Conservation (phyloP, 257 asterid species). For the Fraxinus excelsior region DNA sequence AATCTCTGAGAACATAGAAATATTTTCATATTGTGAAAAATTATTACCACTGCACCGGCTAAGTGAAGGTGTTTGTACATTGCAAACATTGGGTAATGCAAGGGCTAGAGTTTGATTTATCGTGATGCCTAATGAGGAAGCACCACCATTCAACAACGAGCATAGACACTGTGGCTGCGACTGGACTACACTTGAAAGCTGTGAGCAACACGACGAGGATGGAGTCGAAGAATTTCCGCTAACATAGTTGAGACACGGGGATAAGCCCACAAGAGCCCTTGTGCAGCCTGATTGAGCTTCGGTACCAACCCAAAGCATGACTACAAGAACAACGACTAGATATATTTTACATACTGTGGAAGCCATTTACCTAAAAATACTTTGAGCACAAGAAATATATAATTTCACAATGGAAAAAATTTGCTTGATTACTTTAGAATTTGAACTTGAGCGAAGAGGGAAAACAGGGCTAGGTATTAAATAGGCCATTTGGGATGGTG, state of each 20-base stretch:
- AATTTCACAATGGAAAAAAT: not conserved
- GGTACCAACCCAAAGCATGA: conserved; percentile 20
- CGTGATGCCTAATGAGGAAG: conserved; percentile 36
- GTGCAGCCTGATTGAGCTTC: conserved; percentile 58
- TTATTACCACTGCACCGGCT: conserved; percentile 49
- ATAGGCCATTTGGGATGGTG: conserved; percentile 17
- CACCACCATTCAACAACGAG: conserved; percentile 44
- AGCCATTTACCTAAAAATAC: conserved; percentile 30
- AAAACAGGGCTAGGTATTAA: conserved; percentile 3
- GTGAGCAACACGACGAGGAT: conserved; percentile 50
- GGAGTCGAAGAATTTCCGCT: conserved; percentile 52
- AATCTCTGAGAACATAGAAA: not conserved
- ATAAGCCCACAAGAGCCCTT: conserved; percentile 42
- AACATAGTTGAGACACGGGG: conserved; percentile 57
- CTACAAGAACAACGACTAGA: conserved; percentile 18
- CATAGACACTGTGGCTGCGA: conserved; percentile 60
- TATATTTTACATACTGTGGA: conserved; percentile 1
- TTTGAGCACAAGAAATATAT: not conserved
- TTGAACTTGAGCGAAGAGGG: conserved; percentile 3
- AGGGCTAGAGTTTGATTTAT: conserved; percentile 60
- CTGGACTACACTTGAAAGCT: conserved; percentile 41
- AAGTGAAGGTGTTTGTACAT: conserved; percentile 49
- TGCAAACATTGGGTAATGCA: conserved; percentile 51
- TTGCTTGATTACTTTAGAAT: not conserved
- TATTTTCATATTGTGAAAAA: not conserved